Evolutionary conservation across 768 basidiomycete genomes (phyloP).

Genomic region (Mycena leptocephala): DNA sequence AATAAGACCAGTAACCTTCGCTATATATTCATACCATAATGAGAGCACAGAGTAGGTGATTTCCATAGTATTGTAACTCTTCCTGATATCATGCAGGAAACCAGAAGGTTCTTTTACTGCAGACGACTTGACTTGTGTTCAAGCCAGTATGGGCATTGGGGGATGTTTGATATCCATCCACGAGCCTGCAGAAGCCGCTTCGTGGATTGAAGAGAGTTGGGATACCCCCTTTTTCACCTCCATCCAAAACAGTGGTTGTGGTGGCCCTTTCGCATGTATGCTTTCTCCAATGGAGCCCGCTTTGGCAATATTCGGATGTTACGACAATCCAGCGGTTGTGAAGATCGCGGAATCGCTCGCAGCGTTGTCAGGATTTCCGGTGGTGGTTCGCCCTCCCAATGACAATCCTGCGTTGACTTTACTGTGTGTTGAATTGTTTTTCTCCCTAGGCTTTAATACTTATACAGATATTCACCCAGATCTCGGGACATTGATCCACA

Average conservation of each 20-base stretch:
- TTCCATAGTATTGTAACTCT: no score
- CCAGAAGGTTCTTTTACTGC: neutral
- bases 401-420: neutral
- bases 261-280: conserved; percentile 1
- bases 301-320: neutral
- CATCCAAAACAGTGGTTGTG: neutral
- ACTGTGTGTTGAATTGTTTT: neutral
- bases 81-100: neutral
- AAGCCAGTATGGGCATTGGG: neutral
- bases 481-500: neutral
- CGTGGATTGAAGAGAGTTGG: conserved; percentile 8
- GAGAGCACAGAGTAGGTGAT: no score
- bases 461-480: neutral
- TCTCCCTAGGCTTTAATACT: neutral
- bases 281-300: neutral
- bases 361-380: neutral
- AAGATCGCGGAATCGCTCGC: neutral
- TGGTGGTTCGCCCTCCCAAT: neutral
- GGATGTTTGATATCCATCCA: neutral
- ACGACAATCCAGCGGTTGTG: neutral
- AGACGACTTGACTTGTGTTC: neutral
- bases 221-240: neutral
- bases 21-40: no score
- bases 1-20: no score
- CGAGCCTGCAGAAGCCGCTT: neutral